Percentiles rank a stretch among this genome's conserved stretches.
These are phyloP conservation scores for Clitocybe nebularis DNA, from an alignment of 1,284 basidiomycete genomes.

Conservation along the genomic window DNA sequence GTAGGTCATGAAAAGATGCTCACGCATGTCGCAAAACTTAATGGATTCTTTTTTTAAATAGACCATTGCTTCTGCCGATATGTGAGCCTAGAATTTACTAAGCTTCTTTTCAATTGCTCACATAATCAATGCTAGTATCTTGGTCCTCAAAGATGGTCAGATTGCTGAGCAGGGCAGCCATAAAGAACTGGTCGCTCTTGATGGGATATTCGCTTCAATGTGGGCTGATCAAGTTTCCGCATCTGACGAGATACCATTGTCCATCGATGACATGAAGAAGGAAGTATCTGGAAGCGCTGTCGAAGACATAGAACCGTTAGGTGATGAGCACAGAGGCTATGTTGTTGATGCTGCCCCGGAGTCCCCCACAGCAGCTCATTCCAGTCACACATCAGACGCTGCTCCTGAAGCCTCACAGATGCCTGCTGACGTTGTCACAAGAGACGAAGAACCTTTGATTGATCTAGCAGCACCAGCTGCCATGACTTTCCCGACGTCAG, in stretches of 20 bases:
- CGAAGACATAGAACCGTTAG: conserved; percentile 20
- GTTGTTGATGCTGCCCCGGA: conserved; percentile 3
- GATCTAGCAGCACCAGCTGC: conserved; percentile 19
- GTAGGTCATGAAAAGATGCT: conserved; percentile 59
- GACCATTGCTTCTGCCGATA: conserved; percentile 75
- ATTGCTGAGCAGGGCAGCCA: conserved; percentile 78
- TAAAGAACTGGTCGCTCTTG: conserved; percentile 62
- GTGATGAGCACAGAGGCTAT: conserved; percentile 9
- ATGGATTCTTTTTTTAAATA: no score
- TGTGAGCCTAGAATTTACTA: conserved; percentile 40
- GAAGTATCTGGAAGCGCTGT: conserved; percentile 38
- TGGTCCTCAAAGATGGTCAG: conserved; percentile 79
- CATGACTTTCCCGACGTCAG: conserved; percentile 42
- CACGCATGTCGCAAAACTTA: no score
- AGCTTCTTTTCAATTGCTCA: conserved; percentile 6
- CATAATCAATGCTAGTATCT: conserved; percentile 50
- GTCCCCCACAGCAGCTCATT: conserved; percentile 7
- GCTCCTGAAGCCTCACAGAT: conserved; percentile 4
- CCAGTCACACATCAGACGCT: conserved; percentile 7
- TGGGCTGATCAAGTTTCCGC: conserved; percentile 75
- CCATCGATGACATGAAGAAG: conserved; percentile 34
- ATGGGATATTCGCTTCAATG: conserved; percentile 76
- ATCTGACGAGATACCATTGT: conserved; percentile 41
- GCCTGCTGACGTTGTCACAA: neutral
- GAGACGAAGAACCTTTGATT: neutral